phyloP scores from a whole-genome alignment of 345 rosid species.

The Hypericum perforatum region DNA sequence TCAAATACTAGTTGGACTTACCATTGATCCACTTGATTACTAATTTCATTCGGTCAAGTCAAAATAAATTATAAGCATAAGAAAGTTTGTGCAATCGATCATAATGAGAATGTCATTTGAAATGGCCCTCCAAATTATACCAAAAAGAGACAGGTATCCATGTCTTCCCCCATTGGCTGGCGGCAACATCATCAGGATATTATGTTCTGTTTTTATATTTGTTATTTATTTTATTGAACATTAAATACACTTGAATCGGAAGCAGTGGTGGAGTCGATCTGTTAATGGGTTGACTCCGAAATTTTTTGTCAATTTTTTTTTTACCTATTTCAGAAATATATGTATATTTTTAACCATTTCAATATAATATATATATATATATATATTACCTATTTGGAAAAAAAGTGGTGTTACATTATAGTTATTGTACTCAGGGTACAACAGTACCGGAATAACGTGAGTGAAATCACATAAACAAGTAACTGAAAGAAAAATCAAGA shows the following conservation, averaged over 20 bases:
- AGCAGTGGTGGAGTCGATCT: no score
- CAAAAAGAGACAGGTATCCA: conserved; percentile 1
- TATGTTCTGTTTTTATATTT: not conserved
- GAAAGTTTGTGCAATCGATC: conserved; percentile 7
- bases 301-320: no score
- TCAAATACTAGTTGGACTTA: no score
- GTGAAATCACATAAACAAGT: not conserved
- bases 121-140: conserved; percentile 20
- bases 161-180: conserved; percentile 7
- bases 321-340: no score
- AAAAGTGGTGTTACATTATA: not conserved
- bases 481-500: not conserved
- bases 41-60: conserved; percentile 7
- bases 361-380: no score
- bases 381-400: no score
- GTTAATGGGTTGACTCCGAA: no score
- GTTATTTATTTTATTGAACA: not conserved
- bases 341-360: no score
- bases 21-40: not conserved
- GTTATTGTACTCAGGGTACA: not conserved
- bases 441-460: no score
- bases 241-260: no score
- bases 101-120: conserved; percentile 25
- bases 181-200: not conserved
- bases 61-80: conserved; percentile 8